phyloP scores from a whole-genome alignment of 2,329 filamentous ascomycete genomes.

The Trichophyton benhamiae region DNA sequence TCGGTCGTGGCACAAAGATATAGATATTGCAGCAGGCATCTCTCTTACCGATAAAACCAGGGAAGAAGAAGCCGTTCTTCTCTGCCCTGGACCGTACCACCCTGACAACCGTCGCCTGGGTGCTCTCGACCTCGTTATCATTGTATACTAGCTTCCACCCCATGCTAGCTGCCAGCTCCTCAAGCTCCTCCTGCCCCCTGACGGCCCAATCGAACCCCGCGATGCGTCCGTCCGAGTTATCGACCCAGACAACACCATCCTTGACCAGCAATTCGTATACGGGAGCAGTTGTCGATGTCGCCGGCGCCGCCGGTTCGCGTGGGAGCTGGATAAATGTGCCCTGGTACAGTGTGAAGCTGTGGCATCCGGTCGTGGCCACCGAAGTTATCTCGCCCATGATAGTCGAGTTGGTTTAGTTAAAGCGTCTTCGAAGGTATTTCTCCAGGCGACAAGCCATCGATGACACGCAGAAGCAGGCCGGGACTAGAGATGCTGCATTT shows the following conservation, averaged over 20 bases:
- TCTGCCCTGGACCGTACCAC: constrained; percentile 29
- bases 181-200: constrained; percentile 17
- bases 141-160: constrained; percentile 21
- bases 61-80: constrained; percentile 35
- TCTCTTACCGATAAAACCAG: constrained; percentile 35
- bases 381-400: not conserved
- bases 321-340: constrained; percentile 51
- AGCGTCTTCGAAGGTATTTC: no score
- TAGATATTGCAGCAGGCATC: no score
- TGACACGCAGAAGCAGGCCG: not conserved
- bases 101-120: constrained; percentile 15
- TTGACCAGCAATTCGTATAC: constrained; percentile 41
- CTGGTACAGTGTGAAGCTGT: constrained; percentile 37
- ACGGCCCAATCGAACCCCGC: constrained; percentile 26
- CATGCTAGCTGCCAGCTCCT: constrained; percentile 20
- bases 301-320: constrained; percentile 37
- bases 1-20: no score
- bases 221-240: constrained; percentile 22
- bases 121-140: constrained; percentile 10
- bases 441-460: not conserved
- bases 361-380: not conserved
- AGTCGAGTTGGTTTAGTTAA: no score
- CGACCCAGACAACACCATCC: constrained; percentile 35
- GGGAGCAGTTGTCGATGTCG: constrained; percentile 37
- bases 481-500: not conserved